Evolutionary conservation across 768 basidiomycete species (phyloP), one percentile per base, ranked within the genome.

Genomic region (Mycena crocata): DNA sequence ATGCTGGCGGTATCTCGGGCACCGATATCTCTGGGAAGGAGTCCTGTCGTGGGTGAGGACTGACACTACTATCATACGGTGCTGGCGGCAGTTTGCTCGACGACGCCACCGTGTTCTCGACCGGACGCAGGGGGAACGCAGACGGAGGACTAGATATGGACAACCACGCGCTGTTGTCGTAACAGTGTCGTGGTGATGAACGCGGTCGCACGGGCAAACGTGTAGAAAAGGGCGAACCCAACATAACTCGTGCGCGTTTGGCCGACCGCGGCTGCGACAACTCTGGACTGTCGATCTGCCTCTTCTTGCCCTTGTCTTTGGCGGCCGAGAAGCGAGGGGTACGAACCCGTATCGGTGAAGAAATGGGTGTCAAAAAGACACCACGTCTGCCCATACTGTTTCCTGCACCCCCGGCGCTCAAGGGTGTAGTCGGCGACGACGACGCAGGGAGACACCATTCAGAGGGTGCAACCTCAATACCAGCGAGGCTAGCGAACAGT

Each of bases 401-500:
- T 5, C 52, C 52, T n/a, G 54, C 14, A 10, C 42, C 48, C 37
- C 40, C 54, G 0, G 31, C 26, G 40, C 62, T 66, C 1, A 61
- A 37, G 1, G 67, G 60, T 19, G 57, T 44, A 17, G 59, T 19
- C 17, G 59, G 55, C 23, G 45, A 39, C 37, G 60, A 61, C 34
- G 76, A 73, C 1, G 78, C 76, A 15, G 75, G 72, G 10, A 70
- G 42, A 76, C 78, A 79, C 78, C 79, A 80, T 26, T 66, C 64
- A 1, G 30, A 37, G 26, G 62, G 64, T 6, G 21, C 21, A 21
- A 39, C 54, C 31, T 57, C 71, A 51, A 82, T 75, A 3, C 80
- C 79, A 4, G 82, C 80, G 14, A 79, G 75, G 1, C 73, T 70
- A 0, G 85, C 87, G 64, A 91, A 92, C 4, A 92, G 72, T 5